Conservation (phyloP, 257 asterid genomes). For the Verbena officinalis region DNA sequence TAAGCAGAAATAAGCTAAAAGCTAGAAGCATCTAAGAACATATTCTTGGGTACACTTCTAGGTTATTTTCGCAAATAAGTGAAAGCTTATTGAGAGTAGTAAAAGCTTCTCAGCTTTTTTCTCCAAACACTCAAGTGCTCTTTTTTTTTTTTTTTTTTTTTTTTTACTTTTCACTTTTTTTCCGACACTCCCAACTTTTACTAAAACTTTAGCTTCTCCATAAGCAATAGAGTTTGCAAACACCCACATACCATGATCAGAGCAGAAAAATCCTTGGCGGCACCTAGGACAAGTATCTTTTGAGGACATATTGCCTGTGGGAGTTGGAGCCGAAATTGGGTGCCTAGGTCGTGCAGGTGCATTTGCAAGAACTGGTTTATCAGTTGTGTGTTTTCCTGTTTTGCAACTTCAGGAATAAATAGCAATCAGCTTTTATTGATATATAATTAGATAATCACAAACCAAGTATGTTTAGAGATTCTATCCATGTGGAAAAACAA, state of each 20-base stretch:
- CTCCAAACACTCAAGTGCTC: too few relatives aligned
- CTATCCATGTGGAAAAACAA: constrained; percentile 2
- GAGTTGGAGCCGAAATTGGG: constrained; percentile 41
- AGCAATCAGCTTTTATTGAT: constrained; percentile 38
- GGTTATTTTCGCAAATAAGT: too few relatives aligned
- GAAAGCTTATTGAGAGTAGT: too few relatives aligned
- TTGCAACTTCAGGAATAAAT: constrained; percentile 52
- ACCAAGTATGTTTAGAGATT: constrained; percentile 25
- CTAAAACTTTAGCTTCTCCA: too few relatives aligned
- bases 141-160: too few relatives aligned
- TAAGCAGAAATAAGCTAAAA: too few relatives aligned
- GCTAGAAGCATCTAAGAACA: too few relatives aligned
- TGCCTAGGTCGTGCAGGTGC: constrained; percentile 48
- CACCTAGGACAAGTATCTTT: constrained; percentile 78
- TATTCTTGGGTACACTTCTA: too few relatives aligned
- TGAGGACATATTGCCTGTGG: constrained; percentile 36
- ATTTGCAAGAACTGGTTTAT: constrained; percentile 48
- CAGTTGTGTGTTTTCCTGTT: constrained; percentile 60
- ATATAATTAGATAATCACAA: constrained; percentile 13
- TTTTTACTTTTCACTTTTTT: too few relatives aligned
- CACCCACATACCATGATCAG: constrained; percentile 63
- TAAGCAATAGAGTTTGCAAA: too few relatives aligned
- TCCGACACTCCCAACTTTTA: too few relatives aligned
- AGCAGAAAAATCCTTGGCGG: constrained; percentile 94
- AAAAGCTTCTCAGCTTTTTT: too few relatives aligned